phyloP scores from a whole-genome alignment of 768 basidiomycete genomes.

The Mycena indigotica region DNA sequence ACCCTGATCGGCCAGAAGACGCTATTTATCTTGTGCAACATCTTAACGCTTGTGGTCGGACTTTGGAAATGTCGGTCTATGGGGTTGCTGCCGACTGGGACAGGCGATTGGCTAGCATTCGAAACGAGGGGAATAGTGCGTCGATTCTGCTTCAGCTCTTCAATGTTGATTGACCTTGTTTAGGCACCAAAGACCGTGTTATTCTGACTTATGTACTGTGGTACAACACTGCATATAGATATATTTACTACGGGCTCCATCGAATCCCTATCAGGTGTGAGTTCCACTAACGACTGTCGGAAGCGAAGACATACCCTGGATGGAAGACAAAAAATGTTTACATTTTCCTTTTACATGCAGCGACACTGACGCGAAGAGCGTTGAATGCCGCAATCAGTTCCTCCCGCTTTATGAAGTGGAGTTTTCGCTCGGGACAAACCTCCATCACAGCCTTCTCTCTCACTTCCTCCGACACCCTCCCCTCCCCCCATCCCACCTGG shows the following conservation, averaged over 20 bases:
- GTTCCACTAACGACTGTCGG: not conserved
- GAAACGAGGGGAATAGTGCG: constrained; percentile 76
- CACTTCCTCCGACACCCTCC: constrained; percentile 29
- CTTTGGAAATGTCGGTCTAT: constrained; percentile 93
- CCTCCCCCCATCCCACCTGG: constrained; percentile 63
- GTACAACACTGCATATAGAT: not conserved
- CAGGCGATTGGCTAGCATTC: constrained; percentile 94
- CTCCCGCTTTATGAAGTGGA: not conserved
- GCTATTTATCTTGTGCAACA: constrained; percentile 70
- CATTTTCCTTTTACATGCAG: not conserved
- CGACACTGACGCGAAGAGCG: not conserved
- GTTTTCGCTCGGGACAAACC: not conserved
- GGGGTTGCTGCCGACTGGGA: constrained; percentile 88
- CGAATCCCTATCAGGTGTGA: not conserved
- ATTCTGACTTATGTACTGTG: constrained; percentile 21
- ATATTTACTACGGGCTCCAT: not conserved
- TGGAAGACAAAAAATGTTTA: not conserved
- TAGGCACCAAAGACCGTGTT: constrained; percentile 51
- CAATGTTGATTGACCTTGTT: not conserved
- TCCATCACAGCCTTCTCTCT: constrained; percentile 1
- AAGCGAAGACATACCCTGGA: not conserved
- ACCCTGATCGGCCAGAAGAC: constrained; percentile 72
- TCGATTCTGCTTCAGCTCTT: constrained; percentile 14
- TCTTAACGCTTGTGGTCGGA: constrained; percentile 79
- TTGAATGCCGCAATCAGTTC: constrained; percentile 1